These are phyloP conservation scores for Hymenoscyphus albidus DNA, from an alignment of 2,329 filamentous ascomycete species.

Conservation along the genomic window DNA sequence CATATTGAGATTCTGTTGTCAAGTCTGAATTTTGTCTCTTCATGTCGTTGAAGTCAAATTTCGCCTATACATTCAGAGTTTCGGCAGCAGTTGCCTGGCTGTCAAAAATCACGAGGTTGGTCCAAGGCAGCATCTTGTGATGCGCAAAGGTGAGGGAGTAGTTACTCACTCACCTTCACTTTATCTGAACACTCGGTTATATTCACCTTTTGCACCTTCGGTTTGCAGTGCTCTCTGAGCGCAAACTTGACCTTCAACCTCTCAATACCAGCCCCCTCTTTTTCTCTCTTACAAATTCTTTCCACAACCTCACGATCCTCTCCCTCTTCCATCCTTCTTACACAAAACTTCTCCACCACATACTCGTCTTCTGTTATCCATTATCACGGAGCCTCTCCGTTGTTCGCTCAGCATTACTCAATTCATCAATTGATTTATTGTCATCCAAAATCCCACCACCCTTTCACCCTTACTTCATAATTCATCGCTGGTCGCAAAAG, in stretches of 20 bases:
- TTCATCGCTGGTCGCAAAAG: constrained; percentile 4
- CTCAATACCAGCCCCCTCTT: neutral
- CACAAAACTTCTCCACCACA: neutral
- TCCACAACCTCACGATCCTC: neutral
- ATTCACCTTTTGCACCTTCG: neutral
- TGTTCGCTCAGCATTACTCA: neutral
- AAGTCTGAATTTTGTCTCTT: neutral
- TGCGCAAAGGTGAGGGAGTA: neutral
- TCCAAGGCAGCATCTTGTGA: neutral
- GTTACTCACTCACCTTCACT: neutral
- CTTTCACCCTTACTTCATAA: constrained; percentile 12
- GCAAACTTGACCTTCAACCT: neutral
- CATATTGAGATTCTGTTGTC: neutral
- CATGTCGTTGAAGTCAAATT: neutral
- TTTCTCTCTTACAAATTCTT: neutral
- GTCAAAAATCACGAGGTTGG: neutral
- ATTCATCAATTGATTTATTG: constrained; percentile 2
- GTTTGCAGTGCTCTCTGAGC: neutral
- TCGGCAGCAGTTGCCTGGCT: neutral
- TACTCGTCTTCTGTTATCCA: constrained; percentile 1
- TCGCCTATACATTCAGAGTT: neutral
- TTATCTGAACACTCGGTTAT: neutral
- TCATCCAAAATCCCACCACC: neutral
- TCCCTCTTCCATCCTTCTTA: neutral
- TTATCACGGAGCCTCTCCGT: neutral